Evolutionary conservation across 345 rosid species (phyloP).

Genomic region (Brassica cretica): DNA sequence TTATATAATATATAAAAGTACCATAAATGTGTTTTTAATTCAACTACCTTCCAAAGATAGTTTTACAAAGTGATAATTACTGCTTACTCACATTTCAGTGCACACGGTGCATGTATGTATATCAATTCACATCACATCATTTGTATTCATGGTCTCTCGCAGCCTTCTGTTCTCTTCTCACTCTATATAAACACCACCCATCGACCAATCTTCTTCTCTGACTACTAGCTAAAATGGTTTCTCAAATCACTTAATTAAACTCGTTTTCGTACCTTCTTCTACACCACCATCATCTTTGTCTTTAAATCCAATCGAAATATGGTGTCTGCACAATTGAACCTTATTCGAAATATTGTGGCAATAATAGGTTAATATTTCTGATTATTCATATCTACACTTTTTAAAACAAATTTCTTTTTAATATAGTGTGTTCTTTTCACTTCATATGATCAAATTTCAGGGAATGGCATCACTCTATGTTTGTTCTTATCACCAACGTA

Average conservation of each 20-base stretch:
- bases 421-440: neutral
- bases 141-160: conserved; percentile 1
- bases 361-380: conserved; percentile 48
- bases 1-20: neutral
- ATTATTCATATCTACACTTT: neutral
- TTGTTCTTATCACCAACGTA: conserved; percentile 87
- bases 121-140: neutral
- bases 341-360: conserved; percentile 60
- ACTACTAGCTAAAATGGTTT: neutral
- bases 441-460: conserved; percentile 43
- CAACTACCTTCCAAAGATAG: neutral
- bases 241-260: neutral
- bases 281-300: neutral
- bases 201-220: conserved; percentile 18
- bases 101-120: conserved; percentile 15
- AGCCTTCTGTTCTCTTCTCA: neutral
- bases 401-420: neutral
- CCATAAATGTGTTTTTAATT: neutral
- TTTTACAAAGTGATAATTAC: neutral
- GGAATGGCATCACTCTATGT: conserved; percentile 70
- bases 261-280: neutral
- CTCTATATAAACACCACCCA: conserved; percentile 13
- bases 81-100: neutral
- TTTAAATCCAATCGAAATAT: conserved; percentile 33
- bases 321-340: conserved; percentile 47